phyloP scores from a whole-genome alignment of 305 asterid species.

The Caryopteris hybrid region DNA sequence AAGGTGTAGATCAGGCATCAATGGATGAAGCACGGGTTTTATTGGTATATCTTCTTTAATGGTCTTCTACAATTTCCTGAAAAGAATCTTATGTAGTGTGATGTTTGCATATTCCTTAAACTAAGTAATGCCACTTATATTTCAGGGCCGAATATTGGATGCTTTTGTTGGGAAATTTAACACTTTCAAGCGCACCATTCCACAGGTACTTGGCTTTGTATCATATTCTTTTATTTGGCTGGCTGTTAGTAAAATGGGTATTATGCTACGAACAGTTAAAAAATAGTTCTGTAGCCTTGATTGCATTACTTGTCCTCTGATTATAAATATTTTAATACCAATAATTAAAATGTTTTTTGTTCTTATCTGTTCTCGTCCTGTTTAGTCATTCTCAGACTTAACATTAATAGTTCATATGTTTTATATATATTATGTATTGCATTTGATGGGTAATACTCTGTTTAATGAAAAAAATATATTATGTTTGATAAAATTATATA shows the following conservation, averaged over 20 bases:
- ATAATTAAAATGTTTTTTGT: background rate
- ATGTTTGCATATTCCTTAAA: constrained; percentile 3
- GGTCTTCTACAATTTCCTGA: constrained; percentile 7
- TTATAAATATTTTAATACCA: no score
- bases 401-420: background rate
- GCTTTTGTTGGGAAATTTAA: constrained; percentile 98
- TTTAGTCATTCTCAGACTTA: background rate
- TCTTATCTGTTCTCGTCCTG: background rate
- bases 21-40: constrained; percentile 97
- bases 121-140: constrained; percentile 21
- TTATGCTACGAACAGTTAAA: background rate
- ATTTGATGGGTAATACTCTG: background rate
- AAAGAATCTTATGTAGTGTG: constrained; percentile 11
- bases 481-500: background rate
- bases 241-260: background rate
- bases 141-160: constrained; percentile 95
- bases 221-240: background rate
- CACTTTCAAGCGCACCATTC: constrained; percentile 93
- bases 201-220: constrained; percentile 64
- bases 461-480: background rate
- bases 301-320: background rate
- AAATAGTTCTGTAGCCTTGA: background rate
- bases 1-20: constrained; percentile 88
- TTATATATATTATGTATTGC: background rate
- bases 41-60: constrained; percentile 51